Evolutionary conservation across 116 monocot species (phyloP).

Genomic region (Cymodocea nodosa): DNA sequence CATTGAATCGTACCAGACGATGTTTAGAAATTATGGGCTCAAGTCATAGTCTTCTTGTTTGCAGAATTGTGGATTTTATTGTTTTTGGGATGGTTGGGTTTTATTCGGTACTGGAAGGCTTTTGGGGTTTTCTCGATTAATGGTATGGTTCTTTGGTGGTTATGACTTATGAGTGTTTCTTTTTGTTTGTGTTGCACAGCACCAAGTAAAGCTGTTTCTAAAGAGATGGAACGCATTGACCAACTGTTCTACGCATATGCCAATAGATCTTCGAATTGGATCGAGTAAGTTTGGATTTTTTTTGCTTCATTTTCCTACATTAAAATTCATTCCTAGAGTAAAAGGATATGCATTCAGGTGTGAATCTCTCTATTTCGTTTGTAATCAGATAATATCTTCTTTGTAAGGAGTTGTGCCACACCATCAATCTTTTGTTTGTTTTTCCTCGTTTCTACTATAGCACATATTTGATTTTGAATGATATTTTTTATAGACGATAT

Average conservation of each 20-base stretch:
- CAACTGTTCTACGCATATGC: conserved; percentile 50
- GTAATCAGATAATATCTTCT: too few relatives aligned
- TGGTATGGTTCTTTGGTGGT: not conserved
- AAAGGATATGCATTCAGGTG: too few relatives aligned
- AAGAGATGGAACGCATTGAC: conserved; percentile 83
- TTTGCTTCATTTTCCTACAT: not conserved
- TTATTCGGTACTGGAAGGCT: not conserved
- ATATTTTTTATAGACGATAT: not conserved
- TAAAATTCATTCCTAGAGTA: too few relatives aligned
- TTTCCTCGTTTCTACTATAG: too few relatives aligned
- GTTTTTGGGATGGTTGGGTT: not conserved
- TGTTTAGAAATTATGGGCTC: too few relatives aligned
- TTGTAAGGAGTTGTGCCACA: too few relatives aligned
- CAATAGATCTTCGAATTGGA: conserved; percentile 46
- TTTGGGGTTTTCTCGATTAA: not conserved
- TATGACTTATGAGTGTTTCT: not conserved
- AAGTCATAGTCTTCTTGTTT: too few relatives aligned
- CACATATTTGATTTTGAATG: not conserved
- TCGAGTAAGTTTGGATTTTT: conserved; percentile 45
- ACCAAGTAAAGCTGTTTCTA: conserved; percentile 53
- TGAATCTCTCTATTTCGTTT: too few relatives aligned
- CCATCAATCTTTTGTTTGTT: too few relatives aligned
- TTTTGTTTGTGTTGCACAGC: conserved; percentile 13
- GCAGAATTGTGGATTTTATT: not conserved
- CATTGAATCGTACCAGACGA: too few relatives aligned